These are phyloP conservation scores for Rhizophagus sp. DNA, from an alignment of 192 early-diverging fungal species.

Conservation along the genomic window DNA sequence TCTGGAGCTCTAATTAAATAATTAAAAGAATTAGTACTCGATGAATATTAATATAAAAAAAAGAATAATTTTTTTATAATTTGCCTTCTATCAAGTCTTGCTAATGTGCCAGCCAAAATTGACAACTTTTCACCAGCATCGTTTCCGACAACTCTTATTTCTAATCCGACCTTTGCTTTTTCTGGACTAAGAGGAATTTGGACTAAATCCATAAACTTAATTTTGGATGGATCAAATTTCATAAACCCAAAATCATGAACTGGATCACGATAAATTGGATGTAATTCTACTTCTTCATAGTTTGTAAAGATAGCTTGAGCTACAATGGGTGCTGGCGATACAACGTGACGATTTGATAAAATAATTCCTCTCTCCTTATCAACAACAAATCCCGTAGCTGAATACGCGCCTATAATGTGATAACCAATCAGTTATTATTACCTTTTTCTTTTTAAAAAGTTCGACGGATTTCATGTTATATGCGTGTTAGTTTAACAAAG, in stretches of 20 bases:
- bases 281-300: conserved; percentile 73
- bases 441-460: neutral
- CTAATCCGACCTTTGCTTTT: conserved; percentile 70
- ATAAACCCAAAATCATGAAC: conserved; percentile 86
- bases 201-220: conserved; percentile 69
- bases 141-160: conserved; percentile 78
- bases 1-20: conserved; percentile 56
- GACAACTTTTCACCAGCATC: conserved; percentile 82
- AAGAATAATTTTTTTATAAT: neutral
- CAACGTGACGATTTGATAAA: conserved; percentile 79
- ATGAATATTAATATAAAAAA: neutral
- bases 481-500: neutral
- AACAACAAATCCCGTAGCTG: conserved; percentile 77
- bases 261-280: conserved; percentile 77
- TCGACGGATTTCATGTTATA: no score
- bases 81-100: conserved; percentile 67
- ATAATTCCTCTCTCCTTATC: conserved; percentile 75
- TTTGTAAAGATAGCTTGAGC: conserved; percentile 75
- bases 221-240: conserved; percentile 66
- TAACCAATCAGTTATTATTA: neutral
- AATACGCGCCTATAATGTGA: conserved; percentile 45
- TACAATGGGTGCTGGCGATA: conserved; percentile 70
- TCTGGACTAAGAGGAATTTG: conserved; percentile 71
- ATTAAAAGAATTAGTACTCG: neutral
- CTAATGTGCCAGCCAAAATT: conserved; percentile 72